Base-by-base conservation (phyloP, 1,284 basidiomycete genomes). In the Leccinum holopus region DNA sequence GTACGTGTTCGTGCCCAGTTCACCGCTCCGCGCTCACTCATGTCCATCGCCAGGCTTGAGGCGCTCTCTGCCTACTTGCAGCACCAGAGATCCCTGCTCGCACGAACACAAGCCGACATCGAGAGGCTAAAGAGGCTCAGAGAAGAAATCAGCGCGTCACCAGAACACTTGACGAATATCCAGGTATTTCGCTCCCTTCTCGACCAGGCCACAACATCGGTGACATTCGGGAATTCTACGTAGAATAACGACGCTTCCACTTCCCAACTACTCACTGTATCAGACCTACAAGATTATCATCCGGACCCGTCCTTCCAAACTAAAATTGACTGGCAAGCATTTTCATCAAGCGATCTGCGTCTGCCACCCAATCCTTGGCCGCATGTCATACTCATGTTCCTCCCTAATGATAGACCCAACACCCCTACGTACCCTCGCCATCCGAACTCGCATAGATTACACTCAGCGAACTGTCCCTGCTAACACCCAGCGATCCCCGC, bases 31-130 rank as follows among this genome's bases (percentile, higher is more conserved):
- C 7, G 47, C 65, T 73, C 59, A 69, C 58, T 21, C 18, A 18
- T 35, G 25, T 37, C 18, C 6, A 61, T 57, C 14, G 37, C 47
- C 66, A 90, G 88, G 71, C 77, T 88, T 68, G 80, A 87, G 76
- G 86, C 86, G 78, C 84, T 91, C 66, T 81, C 85, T 69, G 76
- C 77, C 57, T 91, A 86, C 75, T 82, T 91, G 66, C 78, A 83
- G 63, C 78, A 80, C 49, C 89, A 91, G 73, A 82, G 76, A 72
- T 70, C 77, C 32, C 67, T 88, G 57, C 81, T 91, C 51, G 78
- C 80, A 55, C 80, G 81, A 33, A 87, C 87, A 37, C 81, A 83
- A 65, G 74, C 80, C 67, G 87, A 90, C 76, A 83, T 90, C 71
- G 81, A 80, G 56, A 75, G 79, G 25, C 77, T 90, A 25, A 79